Evolutionary conservation across 2,329 filamentous ascomycete genomes (phyloP), one percentile per base, ranked within the genome.

Genomic region (Hypoxylon sp.): DNA sequence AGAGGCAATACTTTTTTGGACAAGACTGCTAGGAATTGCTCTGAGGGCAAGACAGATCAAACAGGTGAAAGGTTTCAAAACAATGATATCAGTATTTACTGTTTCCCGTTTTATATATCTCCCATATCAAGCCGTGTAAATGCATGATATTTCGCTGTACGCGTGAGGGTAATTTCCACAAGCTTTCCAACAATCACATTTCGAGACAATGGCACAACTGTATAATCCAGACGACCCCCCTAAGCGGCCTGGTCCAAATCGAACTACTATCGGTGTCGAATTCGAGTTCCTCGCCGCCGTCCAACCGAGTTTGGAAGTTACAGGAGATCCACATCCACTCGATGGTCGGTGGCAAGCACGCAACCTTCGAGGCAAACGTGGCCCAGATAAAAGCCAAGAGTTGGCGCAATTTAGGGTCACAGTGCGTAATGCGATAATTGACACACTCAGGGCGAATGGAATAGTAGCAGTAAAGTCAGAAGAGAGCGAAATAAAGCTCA

Each of bases 211-310:
- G 6, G n/a, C 38, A 41, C 11, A 19, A 41, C 9, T 9, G 14
- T 7, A 38, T 14, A 9, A 38, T 34, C 19, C 19, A 2, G 63
- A 63, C 5, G 49, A 64, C 7, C 63, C 67, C 14, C 52, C 28
- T 10, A 2, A 21, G 11, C 19, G 34, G 4, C 13, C 14, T 7
- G 45, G 23, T 1, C 41, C 17, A 1, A 65, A 70, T 19, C 61
- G 57, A 28, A 72, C 67, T 1, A 74, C 73, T 1, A 49, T 73
- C 1, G 74, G 74, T 3, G 48, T 75, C 17, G 72, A 74, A 53
- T 55, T 74, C 5, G 70, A 74, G 43, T 63, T 74, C 11, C n/a
- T 63, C 1, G 2, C 69, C 4, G 74, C 73, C 30, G 58, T 64
- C 11, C 7, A 34, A 14, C 32, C 14, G 11, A 0, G 2, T 1